Percentiles rank a stretch among this genome's conserved stretches.
These are phyloP conservation scores for Scutellaria barbata DNA, from an alignment of 257 asterid species.

Conservation along the genomic window DNA sequence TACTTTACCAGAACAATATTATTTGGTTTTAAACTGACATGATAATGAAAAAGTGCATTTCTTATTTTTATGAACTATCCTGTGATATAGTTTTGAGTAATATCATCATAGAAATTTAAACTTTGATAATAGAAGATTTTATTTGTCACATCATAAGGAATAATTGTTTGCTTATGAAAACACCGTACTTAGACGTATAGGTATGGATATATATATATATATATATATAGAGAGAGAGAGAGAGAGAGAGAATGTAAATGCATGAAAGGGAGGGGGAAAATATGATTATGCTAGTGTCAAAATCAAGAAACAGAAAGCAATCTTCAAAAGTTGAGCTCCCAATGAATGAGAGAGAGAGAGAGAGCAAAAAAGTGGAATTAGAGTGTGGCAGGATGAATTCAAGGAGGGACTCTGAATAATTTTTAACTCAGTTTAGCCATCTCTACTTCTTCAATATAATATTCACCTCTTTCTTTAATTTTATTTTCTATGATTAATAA, in stretches of 20 bases:
- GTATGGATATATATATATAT: neutral
- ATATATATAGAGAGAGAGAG: neutral
- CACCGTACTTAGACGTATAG: too few species aligned
- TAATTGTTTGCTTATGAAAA: too few species aligned
- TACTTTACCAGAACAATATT: too few species aligned
- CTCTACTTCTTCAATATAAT: slow-evolving; percentile 22
- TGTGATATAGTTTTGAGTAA: too few species aligned
- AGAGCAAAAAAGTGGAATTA: slow-evolving; percentile 42
- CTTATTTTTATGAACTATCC: too few species aligned
- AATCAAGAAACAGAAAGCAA: slow-evolving; percentile 53
- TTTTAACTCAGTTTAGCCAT: slow-evolving; percentile 42
- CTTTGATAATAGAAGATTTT: too few species aligned
- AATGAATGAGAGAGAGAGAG: slow-evolving; percentile 28
- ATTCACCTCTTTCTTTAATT: neutral
- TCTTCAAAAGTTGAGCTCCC: slow-evolving; percentile 57
- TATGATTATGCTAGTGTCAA: slow-evolving; percentile 54
- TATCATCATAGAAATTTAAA: too few species aligned
- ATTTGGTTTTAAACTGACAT: too few species aligned
- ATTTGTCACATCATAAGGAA: too few species aligned
- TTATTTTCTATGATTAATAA: slow-evolving; percentile 8
- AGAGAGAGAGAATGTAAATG: slow-evolving; percentile 30
- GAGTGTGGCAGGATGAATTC: slow-evolving; percentile 58
- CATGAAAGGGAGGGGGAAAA: slow-evolving; percentile 27
- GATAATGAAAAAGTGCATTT: too few species aligned
- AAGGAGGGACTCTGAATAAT: slow-evolving; percentile 44